Base-by-base conservation (phyloP, 2,329 filamentous ascomycete species). In the Phoma sp. region DNA sequence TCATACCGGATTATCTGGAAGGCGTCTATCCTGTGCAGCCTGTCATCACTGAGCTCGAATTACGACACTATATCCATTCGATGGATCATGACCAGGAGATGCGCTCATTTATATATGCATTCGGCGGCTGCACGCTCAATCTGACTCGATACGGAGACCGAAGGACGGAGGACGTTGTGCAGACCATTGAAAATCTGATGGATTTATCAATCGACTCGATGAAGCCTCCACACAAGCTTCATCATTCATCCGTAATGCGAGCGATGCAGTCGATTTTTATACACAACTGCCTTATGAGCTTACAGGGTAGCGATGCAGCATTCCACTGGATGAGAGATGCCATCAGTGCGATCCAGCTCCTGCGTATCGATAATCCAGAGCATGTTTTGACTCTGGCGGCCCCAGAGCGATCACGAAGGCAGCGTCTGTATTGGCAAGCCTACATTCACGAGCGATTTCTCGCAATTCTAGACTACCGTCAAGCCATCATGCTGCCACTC, bases 371-470 rank as follows among this genome's bases (percentile, higher is more conserved):
- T 52, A 75, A 77, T 36, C 67, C 73, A n/a, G 69, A 76, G 4
- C 58, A 65, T 6, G 70, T 76, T 54, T 58, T 58, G 5, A 60
- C 57, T 0, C 56, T 81, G 1, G 57, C 68, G 5, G 63, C 65
- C 3, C 61, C 74, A 2, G 78, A 81, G 47, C 68, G 76, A 22
- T 74, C 77, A 22, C 71, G 75, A 43, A 67, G 79, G 43, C 81
- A 83, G 57, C 75, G 83, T 3, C 67, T 84, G 1, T 84, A 85
- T 65, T 85, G 83, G 82, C 78, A 83, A 58, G 78, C 78, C 12
- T 85, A 81, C 60, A 82, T 85, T 29, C 82, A 85, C 55, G 83
- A 85, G 63, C 78, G 84, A 15, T 85, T 85, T 63, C 63, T 82
- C n/a, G 80, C 80, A 31, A 79, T 85, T 24, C 72, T 81, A 4